A percentile compares a stretch with the other conserved stretches of the same genome.
Conservation (phyloP, 805 yeast species). For the Metschnikowia borealis region DNA sequence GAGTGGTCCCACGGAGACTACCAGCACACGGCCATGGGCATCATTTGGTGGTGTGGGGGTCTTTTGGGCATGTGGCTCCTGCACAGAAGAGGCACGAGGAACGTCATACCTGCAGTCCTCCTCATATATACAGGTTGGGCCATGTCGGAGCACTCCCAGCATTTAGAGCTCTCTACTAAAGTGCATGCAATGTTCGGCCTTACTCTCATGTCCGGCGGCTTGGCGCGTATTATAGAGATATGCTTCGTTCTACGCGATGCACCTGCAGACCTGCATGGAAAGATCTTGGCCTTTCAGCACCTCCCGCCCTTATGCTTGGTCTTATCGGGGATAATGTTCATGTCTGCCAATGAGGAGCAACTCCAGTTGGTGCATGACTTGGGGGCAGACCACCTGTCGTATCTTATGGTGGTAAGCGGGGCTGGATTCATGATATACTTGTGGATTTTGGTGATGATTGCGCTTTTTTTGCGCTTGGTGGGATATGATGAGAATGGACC, state of each 20-base stretch:
- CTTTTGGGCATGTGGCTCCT: conserved; percentile 76
- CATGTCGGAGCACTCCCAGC: conserved; percentile 87
- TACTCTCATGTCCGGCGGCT: conserved; percentile 75
- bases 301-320: conserved; percentile 79
- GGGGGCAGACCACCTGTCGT: conserved; percentile 83
- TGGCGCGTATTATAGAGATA: conserved; percentile 72
- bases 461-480: conserved; percentile 49
- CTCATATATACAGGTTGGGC: conserved; percentile 90
- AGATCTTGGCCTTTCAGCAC: conserved; percentile 72
- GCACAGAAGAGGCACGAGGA: conserved; percentile 41
- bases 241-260: conserved; percentile 69
- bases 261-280: conserved; percentile 35
- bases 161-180: conserved; percentile 70
- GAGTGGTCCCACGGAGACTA: conserved; percentile 90
- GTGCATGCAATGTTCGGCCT: conserved; percentile 86
- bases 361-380: conserved; percentile 62
- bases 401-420: conserved; percentile 64
- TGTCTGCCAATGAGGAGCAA: conserved; percentile 94
- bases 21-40: conserved; percentile 96
- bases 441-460: conserved; percentile 59
- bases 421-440: conserved; percentile 70
- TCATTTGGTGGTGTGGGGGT: conserved; percentile 96
- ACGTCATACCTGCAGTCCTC: conserved; percentile 72
- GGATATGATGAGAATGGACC: conserved; percentile 42
- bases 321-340: conserved; percentile 75